Base-by-base conservation (phyloP, 257 asterid genomes). In the Eustoma russellianum region DNA sequence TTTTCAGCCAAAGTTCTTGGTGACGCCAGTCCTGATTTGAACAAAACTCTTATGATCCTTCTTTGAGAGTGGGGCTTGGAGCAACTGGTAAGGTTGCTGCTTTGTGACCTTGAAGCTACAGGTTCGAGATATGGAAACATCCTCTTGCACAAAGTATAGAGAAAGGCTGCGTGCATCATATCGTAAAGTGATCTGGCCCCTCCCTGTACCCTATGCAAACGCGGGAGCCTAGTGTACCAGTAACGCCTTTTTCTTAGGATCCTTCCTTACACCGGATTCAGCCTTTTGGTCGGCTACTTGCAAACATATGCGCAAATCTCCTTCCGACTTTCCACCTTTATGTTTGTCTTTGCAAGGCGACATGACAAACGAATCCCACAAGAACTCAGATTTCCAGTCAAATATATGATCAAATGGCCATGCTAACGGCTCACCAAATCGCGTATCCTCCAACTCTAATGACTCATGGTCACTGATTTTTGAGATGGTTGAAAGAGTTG, bases 351-450 rank as follows among this genome's bases (percentile, higher is more conserved):
- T 57, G 0, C 45, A 55, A 0, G 70, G 70, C 2, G 70, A 65
- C 60, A 57, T 57, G 17, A 38, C 33, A 0, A 57, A n/a, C 18
- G 43, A 57, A 50, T 65, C 41, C 59, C 47, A 7, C 12, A 48
- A 46, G 44, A 30, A 48, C 3, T 65, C 54, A 0, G 53, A 43
- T n/a, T 14, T 6, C 55, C 48, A 65, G 15, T 28, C 53, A 2
- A 34, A 51, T 18, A 50, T 64, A 13, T 18, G 46, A 24, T 17
- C 59, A 17, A 34, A 44, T 4, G 70, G 70, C 70, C 70, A 65
- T 28, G 57, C 57, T 44, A 65, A 13, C 33, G 64, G 70, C 46
- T 65, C 70, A 50, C 44, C 59, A 9, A 2, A 18, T 33, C 17
- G 11, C 12, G 0, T 17, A 46, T 53, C 51, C 12, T 51, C 38